Evolutionary conservation across 768 basidiomycete genomes (phyloP), one percentile per base, ranked within the genome.

Genomic region (Termitomyces sp.): DNA sequence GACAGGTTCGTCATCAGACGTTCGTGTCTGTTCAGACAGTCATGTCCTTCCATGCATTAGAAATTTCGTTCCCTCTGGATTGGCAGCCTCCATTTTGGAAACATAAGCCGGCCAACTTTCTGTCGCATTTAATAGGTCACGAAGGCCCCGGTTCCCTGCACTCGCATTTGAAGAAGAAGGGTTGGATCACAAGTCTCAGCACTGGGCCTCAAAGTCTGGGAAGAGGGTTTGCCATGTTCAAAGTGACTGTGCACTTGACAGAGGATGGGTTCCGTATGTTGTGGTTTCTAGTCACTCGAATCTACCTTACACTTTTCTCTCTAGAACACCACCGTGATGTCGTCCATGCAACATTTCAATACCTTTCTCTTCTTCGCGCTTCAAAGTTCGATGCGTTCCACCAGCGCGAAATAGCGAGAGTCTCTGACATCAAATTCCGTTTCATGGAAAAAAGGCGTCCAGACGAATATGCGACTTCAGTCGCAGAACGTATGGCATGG

Each of bases 101-200:
- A 62, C 74, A 85, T 68, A 89, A 95, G 70, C 94, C 95, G 4
- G 82, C 76, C 5, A 68, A 81, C 52, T 88, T 91, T 68, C 66
- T 98, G 22, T 77, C 84, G 3, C 90, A 94, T 65, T 85, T 96
- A 64, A 70, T 94, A 31, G 94, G 94, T 0, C 93, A 98, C 65
- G 94, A 98, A 71, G 94, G 94, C 1, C 85, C 88, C 33, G 96
- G 96, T 1, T 98, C 96, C 0, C 72, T 98, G 29, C 80, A 91
- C 62, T 91, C 94, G 0, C 93, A 94, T 67, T 77, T 99, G 53
- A 98, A 96, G 73, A 77, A 78, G 57, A 89, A 88, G 64, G 91
- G 92, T 2, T 96, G 94, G 93, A 79, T 89, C 35, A 92, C 86
- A 27, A 76, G 77, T 12, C 73, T 98, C 47, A 83, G 79, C 52